Evolutionary conservation across 2,329 filamentous ascomycete genomes (phyloP).

Genomic region (Akanthomyces uredinophilus): DNA sequence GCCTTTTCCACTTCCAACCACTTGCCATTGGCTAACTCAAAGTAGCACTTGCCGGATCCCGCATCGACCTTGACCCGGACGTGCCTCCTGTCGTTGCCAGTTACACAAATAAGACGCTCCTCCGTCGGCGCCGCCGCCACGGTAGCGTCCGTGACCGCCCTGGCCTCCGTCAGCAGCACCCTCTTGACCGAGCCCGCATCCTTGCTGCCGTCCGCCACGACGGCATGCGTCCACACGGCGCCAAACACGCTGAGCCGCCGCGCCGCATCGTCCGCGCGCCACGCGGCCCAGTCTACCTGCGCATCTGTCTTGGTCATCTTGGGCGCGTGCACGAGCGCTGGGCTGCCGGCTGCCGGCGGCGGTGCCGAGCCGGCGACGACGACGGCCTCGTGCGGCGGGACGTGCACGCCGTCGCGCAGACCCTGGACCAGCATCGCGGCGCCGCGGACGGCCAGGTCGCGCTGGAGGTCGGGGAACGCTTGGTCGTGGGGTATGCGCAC

Average conservation of each 20-base stretch:
- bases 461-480: slow-evolving; percentile 37
- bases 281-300: slow-evolving; percentile 54
- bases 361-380: slow-evolving; percentile 27
- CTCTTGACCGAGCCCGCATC: slow-evolving; percentile 26
- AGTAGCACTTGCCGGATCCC: slow-evolving; percentile 18
- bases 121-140: not conserved
- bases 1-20: slow-evolving; percentile 26
- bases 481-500: slow-evolving; percentile 43
- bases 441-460: slow-evolving; percentile 57
- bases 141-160: slow-evolving; percentile 19
- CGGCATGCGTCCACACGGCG: slow-evolving; percentile 55
- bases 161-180: slow-evolving; percentile 35
- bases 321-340: slow-evolving; percentile 52
- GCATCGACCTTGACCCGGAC: slow-evolving; percentile 16
- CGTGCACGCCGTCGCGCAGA: slow-evolving; percentile 58
- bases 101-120: not conserved
- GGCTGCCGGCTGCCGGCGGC: slow-evolving; percentile 17
- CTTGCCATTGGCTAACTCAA: slow-evolving; percentile 20
- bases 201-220: slow-evolving; percentile 18
- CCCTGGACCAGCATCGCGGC: slow-evolving; percentile 65
- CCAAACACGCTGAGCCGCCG: slow-evolving; percentile 57
- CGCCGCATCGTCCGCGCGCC: slow-evolving; percentile 49
- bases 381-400: slow-evolving; percentile 50
- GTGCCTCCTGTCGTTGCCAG: not conserved
- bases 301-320: slow-evolving; percentile 66